Evolutionary conservation across 495 filamentous ascomycete species (phyloP).

Genomic region (Tuber aestivum): DNA sequence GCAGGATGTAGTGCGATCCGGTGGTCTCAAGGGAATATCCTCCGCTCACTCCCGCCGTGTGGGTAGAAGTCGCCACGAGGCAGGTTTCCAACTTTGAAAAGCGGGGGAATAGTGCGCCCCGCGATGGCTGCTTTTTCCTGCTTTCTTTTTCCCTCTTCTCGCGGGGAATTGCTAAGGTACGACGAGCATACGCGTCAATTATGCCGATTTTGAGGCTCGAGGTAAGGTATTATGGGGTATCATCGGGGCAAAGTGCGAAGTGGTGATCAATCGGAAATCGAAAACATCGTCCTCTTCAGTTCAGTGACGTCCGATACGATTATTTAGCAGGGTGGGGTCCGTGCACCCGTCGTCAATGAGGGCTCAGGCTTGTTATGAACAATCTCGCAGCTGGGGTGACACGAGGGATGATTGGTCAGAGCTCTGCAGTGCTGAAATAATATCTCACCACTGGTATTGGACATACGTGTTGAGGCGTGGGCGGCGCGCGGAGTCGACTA

Average conservation of each 20-base stretch:
- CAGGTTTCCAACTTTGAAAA: background rate
- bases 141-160: background rate
- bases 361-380: no score
- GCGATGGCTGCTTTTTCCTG: background rate
- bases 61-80: background rate
- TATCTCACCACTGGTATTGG: no score
- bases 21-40: no score
- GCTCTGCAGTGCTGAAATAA: no score
- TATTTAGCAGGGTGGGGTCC: background rate
- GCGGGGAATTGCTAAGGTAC: background rate
- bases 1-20: no score
- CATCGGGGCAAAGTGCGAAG: background rate
- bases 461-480: no score
- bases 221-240: background rate
- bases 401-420: no score
- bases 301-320: background rate
- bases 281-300: background rate
- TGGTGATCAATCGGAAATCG: background rate
- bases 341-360: background rate
- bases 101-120: background rate
- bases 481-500: no score
- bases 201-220: background rate
- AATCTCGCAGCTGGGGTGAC: no score
- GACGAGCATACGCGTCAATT: background rate
- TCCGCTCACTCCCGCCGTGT: background rate